Base-by-base conservation (phyloP, 371 early-diverging fungal species). In the Mucor saturninus region DNA sequence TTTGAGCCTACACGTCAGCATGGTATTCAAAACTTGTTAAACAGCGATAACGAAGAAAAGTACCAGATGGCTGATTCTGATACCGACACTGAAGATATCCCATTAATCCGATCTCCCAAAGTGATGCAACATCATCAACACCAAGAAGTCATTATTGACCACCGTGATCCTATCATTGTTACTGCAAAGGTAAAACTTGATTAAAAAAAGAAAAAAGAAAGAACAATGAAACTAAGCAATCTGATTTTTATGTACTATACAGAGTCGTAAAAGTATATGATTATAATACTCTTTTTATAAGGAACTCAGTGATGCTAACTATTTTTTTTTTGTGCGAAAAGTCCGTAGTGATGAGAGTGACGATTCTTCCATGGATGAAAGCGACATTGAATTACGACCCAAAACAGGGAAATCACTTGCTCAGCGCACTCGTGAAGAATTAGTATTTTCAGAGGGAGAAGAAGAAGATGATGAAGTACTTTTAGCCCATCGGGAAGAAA, bases 41-140 rank as follows among this genome's bases (percentile, higher is more conserved):
- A 79, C 26, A 72, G 61, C 29, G 69, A 65, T 30, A 52, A 59
- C 2, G 70, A 72, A 54, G 73, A 73, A 43, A 54, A 51, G 32
- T 66, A 69, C 48, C 66, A 72, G 15, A 73, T 71, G 69, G 72
- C 72, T 28, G 75, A 78, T 64, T 75, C 79, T 4, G 79, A 78
- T 55, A 73, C 79, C 2, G 74, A 75, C 40, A 75, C 73, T 2
- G 75, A 79, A 53, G 75, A 75, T 15, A 67, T 74, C 52, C 67
- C 71, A 26, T 56, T 69, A 2, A 65, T 59, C 15, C 40, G 46
- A 35, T 59, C 67, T 8, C 59, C 68, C 3, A 57, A 58, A 46
- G 26, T 51, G 10, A 26, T 50, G 30, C 50, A 50, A 4, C 50
- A 50, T 11, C 50, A 50, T 11, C 28, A 29, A 3, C 50, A 50